phyloP scores from a whole-genome alignment of 2,329 filamentous ascomycete species.

The Colletotrichum sp. region DNA sequence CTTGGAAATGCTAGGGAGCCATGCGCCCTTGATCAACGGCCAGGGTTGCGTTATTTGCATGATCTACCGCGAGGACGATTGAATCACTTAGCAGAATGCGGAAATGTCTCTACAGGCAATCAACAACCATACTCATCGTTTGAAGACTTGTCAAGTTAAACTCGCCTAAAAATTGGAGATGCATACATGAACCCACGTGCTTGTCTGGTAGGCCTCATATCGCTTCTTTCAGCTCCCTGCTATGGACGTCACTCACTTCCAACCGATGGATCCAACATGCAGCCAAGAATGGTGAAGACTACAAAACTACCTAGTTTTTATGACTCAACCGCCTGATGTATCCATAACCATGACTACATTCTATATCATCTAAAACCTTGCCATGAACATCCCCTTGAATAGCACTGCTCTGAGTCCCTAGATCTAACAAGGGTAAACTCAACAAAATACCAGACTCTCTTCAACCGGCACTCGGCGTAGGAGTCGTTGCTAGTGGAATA shows the following conservation, averaged over 20 bases:
- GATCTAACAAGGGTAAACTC: background rate
- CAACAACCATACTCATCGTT: background rate
- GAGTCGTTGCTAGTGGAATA: background rate
- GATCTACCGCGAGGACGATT: background rate
- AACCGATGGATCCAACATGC: background rate
- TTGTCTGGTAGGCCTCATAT: background rate
- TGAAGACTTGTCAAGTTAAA: background rate
- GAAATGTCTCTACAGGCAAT: background rate
- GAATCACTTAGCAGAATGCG: background rate
- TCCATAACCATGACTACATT: background rate
- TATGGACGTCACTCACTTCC: background rate
- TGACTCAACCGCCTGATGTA: background rate
- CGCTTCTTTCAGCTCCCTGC: background rate
- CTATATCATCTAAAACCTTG: background rate
- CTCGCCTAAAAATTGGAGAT: background rate
- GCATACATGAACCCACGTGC: background rate
- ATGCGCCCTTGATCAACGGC: background rate
- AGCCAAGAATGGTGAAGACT: background rate
- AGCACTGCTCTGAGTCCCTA: background rate
- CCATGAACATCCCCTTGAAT: background rate
- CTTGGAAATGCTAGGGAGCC: background rate
- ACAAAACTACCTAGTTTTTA: background rate
- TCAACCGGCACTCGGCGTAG: background rate
- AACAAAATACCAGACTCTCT: fast-evolving
- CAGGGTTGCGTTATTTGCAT: background rate